phyloP scores from a whole-genome alignment of 352 stramenopile genomes.

The Aphanomyces stellatus region DNA sequence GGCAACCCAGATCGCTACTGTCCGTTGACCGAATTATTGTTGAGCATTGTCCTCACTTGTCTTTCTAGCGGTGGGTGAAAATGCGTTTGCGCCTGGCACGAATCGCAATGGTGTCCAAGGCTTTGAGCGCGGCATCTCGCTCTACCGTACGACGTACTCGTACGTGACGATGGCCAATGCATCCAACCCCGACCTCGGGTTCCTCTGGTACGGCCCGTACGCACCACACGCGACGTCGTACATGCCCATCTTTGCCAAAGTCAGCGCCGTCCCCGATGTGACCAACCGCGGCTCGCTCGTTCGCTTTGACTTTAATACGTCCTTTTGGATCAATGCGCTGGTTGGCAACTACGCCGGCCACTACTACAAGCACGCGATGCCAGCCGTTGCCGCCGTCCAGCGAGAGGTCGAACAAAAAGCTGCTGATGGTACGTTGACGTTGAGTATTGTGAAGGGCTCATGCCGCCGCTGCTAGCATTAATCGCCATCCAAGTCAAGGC shows the following conservation, averaged over 20 bases:
- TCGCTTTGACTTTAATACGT: neutral
- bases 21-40: neutral
- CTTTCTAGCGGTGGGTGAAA: neutral
- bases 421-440: neutral
- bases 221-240: slow-evolving; percentile 14
- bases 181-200: neutral
- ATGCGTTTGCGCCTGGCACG: neutral
- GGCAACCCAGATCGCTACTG: slow-evolving; percentile 46
- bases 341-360: slow-evolving; percentile 14
- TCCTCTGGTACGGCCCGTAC: slow-evolving; percentile 18
- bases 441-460: neutral
- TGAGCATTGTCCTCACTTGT: neutral
- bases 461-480: neutral
- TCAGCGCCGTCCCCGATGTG: neutral
- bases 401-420: neutral
- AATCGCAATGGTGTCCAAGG: slow-evolving; percentile 19
- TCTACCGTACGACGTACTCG: slow-evolving; percentile 54
- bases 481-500: neutral
- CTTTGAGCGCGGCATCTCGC: slow-evolving; percentile 50
- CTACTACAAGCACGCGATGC: slow-evolving; percentile 20
- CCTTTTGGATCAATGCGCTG: slow-evolving; percentile 15
- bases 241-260: slow-evolving; percentile 14
- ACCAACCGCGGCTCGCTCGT: slow-evolving; percentile 1
- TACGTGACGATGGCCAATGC: slow-evolving; percentile 10
- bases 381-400: slow-evolving; percentile 4